Evolutionary conservation across 1,284 basidiomycete genomes (phyloP).

Genomic region (Peniophora sp.): DNA sequence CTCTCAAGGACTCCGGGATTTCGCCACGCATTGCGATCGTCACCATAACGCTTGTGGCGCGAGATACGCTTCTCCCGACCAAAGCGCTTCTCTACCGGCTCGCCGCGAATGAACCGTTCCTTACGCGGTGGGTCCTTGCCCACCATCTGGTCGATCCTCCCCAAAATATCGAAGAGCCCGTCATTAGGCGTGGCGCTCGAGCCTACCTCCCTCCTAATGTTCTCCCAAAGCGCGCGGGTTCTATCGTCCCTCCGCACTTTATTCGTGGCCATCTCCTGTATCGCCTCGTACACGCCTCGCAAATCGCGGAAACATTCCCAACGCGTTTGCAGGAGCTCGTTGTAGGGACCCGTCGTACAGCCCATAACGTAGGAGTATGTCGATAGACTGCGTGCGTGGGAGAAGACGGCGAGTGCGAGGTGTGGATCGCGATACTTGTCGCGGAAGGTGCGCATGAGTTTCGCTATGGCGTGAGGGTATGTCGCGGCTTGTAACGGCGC

Average conservation of each 20-base stretch:
- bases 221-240: constrained; percentile 57
- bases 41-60: too few species aligned
- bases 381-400: constrained; percentile 65
- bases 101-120: too few species aligned
- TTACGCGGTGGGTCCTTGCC: too few species aligned
- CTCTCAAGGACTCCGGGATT: too few species aligned
- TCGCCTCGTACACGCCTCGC: constrained; percentile 57
- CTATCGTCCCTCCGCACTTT: constrained; percentile 58
- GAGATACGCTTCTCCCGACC: too few species aligned
- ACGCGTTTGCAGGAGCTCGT: constrained; percentile 72
- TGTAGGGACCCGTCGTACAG: constrained; percentile 79
- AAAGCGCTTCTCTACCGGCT: too few species aligned
- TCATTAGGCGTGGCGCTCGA: constrained; percentile 15
- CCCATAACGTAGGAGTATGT: constrained; percentile 79
- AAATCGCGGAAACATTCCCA: constrained; percentile 82
- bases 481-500: constrained; percentile 42
- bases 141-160: too few species aligned
- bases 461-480: constrained; percentile 71
- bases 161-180: too few species aligned
- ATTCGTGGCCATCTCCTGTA: constrained; percentile 78
- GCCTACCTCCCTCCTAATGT: constrained; percentile 58
- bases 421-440: constrained; percentile 73
- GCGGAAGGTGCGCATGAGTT: constrained; percentile 69
- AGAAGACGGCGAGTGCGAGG: constrained; percentile 77
- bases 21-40: too few species aligned